Evolutionary conservation across 2,329 filamentous ascomycete species (phyloP).

Genomic region (Stemphylium beticola): DNA sequence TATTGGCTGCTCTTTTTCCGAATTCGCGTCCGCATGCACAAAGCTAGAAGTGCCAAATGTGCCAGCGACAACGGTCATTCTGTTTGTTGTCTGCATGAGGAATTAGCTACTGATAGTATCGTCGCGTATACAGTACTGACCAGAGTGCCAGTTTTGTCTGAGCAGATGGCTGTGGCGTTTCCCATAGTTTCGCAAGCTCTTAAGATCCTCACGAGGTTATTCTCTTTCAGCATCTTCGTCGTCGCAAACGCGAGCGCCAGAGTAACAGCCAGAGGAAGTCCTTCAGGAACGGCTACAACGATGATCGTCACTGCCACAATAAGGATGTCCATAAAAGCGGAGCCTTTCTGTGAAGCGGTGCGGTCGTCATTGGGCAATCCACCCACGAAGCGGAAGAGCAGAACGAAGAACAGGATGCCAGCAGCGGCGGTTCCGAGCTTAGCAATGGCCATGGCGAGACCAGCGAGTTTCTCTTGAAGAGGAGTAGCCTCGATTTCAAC

Average conservation of each 20-base stretch:
- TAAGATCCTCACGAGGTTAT: constrained; percentile 44
- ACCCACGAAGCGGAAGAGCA: constrained; percentile 49
- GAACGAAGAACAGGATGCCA: constrained; percentile 47
- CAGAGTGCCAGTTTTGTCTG: constrained; percentile 45
- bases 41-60: constrained; percentile 51
- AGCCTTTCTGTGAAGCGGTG: constrained; percentile 39
- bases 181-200: constrained; percentile 47
- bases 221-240: constrained; percentile 44
- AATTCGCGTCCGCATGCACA: constrained; percentile 57
- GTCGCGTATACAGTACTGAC: constrained; percentile 1
- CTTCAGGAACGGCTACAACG: constrained; percentile 52
- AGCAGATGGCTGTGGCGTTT: constrained; percentile 46
- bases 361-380: constrained; percentile 35
- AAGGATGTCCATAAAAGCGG: constrained; percentile 50
- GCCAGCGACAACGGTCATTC: constrained; percentile 52
- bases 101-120: not conserved
- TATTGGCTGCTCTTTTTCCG: constrained; percentile 48
- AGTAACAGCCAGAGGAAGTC: constrained; percentile 46
- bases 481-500: constrained; percentile 61
- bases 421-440: constrained; percentile 55
- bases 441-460: constrained; percentile 59
- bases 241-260: constrained; percentile 47
- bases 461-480: constrained; percentile 61
- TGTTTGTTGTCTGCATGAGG: constrained; percentile 41
- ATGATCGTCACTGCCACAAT: constrained; percentile 52